Percentiles rank a stretch among this genome's conserved stretches.
Conservation (phyloP, 805 yeast species). For the Candida dendrica region DNA sequence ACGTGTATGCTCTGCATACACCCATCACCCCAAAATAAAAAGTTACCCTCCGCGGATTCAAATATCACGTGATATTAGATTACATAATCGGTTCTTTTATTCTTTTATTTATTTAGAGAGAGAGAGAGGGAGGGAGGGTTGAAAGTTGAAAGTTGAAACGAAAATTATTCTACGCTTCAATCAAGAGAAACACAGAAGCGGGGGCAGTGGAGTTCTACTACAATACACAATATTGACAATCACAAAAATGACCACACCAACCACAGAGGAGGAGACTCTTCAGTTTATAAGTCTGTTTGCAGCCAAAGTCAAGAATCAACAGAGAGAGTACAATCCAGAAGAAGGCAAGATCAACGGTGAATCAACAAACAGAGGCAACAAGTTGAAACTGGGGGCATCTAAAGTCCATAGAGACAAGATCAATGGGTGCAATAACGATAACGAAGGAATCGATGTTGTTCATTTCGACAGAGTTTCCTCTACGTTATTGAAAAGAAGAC, state of each 20-base stretch:
- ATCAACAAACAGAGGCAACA: constrained; percentile 49
- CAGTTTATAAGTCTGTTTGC: constrained; percentile 4
- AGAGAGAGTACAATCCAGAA: not conserved
- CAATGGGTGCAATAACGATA: constrained; percentile 23
- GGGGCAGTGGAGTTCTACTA: too few species aligned
- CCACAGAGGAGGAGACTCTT: constrained; percentile 7
- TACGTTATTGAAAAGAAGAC: constrained; percentile 23
- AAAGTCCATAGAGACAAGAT: constrained; percentile 38
- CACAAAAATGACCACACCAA: constrained; percentile 1
- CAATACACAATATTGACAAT: too few species aligned
- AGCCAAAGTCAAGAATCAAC: not conserved
- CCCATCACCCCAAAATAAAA: too few species aligned
- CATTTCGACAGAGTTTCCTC: constrained; percentile 26
- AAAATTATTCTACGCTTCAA: too few species aligned
- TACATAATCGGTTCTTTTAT: too few species aligned
- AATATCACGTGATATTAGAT: too few species aligned
- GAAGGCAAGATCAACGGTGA: constrained; percentile 22
- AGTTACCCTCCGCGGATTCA: too few species aligned
- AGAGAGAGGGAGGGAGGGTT: too few species aligned
- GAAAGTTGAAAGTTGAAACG: too few species aligned
- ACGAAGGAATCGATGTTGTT: constrained; percentile 15
- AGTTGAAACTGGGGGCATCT: constrained; percentile 43
- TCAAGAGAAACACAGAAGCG: too few species aligned
- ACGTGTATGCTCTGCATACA: too few species aligned
- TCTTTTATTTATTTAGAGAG: too few species aligned